Percentiles rank a stretch among this genome's conserved stretches.
These are phyloP conservation scores for Ballota nigra DNA, from an alignment of 257 asterid genomes.

Conservation along the genomic window DNA sequence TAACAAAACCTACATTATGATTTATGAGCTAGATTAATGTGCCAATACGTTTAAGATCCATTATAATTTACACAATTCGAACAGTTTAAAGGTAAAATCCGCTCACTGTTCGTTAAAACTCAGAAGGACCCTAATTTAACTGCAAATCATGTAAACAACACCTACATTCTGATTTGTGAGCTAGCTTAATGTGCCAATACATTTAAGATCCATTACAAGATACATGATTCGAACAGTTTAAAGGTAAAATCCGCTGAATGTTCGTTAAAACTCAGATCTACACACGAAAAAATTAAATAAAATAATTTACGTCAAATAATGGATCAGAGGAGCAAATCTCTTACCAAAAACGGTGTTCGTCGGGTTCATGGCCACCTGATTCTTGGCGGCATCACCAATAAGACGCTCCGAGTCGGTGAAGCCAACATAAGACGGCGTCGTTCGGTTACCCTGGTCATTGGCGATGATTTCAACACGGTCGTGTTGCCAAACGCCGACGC, in stretches of 20 bases:
- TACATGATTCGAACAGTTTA: not conserved
- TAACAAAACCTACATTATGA: no score
- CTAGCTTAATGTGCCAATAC: not conserved
- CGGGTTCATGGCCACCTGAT: constrained; percentile 92
- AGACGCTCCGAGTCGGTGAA: constrained; percentile 79
- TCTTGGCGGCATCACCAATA: constrained; percentile 92
- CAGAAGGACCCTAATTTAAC: not conserved
- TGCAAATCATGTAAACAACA: not conserved
- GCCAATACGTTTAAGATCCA: no score
- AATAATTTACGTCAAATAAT: not conserved
- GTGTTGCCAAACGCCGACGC: constrained; percentile 96
- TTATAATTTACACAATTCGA: no score
- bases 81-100: no score
- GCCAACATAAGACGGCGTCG: constrained; percentile 79
- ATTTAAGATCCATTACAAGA: not conserved
- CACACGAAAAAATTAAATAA: no score
- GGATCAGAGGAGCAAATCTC: constrained; percentile 2
- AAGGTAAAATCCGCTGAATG: no score
- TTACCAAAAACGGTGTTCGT: constrained; percentile 78
- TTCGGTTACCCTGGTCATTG: constrained; percentile 86
- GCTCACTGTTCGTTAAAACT: no score
- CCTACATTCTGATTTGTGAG: not conserved
- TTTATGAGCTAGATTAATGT: no score
- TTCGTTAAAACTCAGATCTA: constrained; percentile 21
- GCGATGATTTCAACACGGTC: constrained; percentile 90